A percentile compares a stretch with the other conserved stretches of the same genome.
Conservation (phyloP, 768 basidiomycete species). For the Hemileccinum rubropunctum region DNA sequence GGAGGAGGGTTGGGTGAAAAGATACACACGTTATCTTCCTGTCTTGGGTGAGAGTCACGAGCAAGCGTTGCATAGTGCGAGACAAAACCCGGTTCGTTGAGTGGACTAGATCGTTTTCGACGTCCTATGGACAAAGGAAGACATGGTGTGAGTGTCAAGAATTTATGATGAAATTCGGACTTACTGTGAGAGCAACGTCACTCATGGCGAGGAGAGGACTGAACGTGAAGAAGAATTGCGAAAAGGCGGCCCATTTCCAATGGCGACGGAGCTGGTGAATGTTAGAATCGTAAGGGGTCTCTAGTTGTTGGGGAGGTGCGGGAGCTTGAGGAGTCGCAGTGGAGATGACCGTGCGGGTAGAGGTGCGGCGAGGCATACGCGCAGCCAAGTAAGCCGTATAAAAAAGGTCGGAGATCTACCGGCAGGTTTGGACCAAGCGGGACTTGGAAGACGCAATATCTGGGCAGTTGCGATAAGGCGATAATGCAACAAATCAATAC, state of each 20-base stretch:
- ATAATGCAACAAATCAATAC: slow-evolving; percentile 22
- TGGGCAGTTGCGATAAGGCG: slow-evolving; percentile 18
- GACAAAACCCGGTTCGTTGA: slow-evolving; percentile 60
- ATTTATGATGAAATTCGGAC: slow-evolving; percentile 18
- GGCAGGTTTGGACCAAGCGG: slow-evolving; percentile 23
- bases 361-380: slow-evolving; percentile 58
- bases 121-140: slow-evolving; percentile 47
- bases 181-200: slow-evolving; percentile 66
- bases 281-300: slow-evolving; percentile 35
- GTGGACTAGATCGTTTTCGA: slow-evolving; percentile 72
- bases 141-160: slow-evolving; percentile 2
- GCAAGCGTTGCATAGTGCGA: slow-evolving; percentile 70
- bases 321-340: slow-evolving; percentile 30
- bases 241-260: slow-evolving; percentile 93
- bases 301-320: slow-evolving; percentile 25
- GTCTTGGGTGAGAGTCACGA: slow-evolving; percentile 76
- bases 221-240: slow-evolving; percentile 89
- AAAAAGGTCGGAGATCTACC: slow-evolving; percentile 37
- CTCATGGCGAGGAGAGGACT: slow-evolving; percentile 65
- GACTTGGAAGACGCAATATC: slow-evolving; percentile 18
- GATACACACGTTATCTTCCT: slow-evolving; percentile 68
- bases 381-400: slow-evolving; percentile 36
- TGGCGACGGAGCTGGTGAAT: slow-evolving; percentile 63
- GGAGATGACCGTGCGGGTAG: slow-evolving; percentile 36
- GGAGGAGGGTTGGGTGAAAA: slow-evolving; percentile 19